Conservation (phyloP, 225 moss, liverwort and hornwort genomes). For the Pseudisothecium myosuroides region DNA sequence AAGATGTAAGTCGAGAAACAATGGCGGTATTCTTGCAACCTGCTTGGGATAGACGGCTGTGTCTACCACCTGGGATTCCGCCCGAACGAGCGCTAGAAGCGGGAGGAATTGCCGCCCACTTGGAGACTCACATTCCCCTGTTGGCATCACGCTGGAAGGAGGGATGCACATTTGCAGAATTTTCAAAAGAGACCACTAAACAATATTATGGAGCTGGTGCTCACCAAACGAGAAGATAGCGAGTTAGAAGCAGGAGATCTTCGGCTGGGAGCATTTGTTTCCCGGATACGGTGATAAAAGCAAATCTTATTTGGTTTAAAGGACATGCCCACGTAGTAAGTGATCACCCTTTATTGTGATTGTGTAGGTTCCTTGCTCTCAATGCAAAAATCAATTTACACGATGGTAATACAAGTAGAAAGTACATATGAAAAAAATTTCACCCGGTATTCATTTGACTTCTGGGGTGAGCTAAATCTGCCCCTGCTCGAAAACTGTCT, state of each 20-base stretch:
- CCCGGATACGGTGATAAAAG: background rate
- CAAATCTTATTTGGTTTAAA: background rate
- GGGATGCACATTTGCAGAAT: conserved; percentile 75
- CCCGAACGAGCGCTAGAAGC: conserved; percentile 1
- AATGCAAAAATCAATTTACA: background rate
- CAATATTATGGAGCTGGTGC: conserved; percentile 62
- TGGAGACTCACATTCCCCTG: conserved; percentile 32
- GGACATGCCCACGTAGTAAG: background rate
- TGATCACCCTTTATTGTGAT: background rate
- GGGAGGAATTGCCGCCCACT: background rate
- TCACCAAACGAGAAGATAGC: conserved; percentile 4
- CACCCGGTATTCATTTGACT: background rate
- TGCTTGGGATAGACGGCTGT: conserved; percentile 46
- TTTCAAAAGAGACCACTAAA: conserved; percentile 55
- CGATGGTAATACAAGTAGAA: background rate
- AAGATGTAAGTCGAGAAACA: conserved; percentile 61
- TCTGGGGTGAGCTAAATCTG: background rate
- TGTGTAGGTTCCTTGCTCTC: background rate
- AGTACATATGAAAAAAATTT: background rate
- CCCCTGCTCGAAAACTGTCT: background rate
- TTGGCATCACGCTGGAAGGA: conserved; percentile 67
- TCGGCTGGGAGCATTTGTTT: background rate
- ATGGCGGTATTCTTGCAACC: conserved; percentile 90
- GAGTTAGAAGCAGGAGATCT: background rate
- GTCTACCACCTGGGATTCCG: conserved; percentile 17